These are phyloP conservation scores for Heracleum sosnowskyi DNA, from an alignment of 129 eudicot species.

Conservation along the genomic window DNA sequence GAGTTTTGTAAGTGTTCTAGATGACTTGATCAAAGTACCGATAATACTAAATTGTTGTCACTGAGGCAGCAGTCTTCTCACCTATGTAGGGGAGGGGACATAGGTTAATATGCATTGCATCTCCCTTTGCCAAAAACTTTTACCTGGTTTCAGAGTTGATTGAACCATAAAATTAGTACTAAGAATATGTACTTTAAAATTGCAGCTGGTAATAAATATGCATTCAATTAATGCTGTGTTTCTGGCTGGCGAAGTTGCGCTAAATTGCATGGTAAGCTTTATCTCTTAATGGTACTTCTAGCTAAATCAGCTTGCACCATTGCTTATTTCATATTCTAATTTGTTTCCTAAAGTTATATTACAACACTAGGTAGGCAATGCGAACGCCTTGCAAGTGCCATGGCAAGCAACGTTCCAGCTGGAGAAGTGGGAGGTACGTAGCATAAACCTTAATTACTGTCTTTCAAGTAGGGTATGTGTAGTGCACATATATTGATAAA, in stretches of 20 bases:
- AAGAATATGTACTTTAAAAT: not conserved
- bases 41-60: no score
- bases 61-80: not conserved
- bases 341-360: not conserved
- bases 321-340: not conserved
- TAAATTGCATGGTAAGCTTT: conserved; percentile 69
- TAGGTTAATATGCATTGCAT: not conserved
- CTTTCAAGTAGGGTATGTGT: no score
- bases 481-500: no score
- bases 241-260: conserved; percentile 69
- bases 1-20: conserved; percentile 63
- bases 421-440: no score
- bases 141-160: not conserved
- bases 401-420: no score
- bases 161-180: not conserved
- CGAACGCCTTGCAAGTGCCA: no score
- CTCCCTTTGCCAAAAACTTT: not conserved
- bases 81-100: not conserved
- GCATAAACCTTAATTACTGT: no score
- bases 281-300: not conserved
- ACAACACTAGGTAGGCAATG: no score
- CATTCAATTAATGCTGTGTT: conserved; percentile 79
- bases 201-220: conserved; percentile 83
- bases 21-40: not conserved
- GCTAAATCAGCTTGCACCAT: not conserved